Conservation (phyloP, 1,284 basidiomycete species). For the Waitea zeae region DNA sequence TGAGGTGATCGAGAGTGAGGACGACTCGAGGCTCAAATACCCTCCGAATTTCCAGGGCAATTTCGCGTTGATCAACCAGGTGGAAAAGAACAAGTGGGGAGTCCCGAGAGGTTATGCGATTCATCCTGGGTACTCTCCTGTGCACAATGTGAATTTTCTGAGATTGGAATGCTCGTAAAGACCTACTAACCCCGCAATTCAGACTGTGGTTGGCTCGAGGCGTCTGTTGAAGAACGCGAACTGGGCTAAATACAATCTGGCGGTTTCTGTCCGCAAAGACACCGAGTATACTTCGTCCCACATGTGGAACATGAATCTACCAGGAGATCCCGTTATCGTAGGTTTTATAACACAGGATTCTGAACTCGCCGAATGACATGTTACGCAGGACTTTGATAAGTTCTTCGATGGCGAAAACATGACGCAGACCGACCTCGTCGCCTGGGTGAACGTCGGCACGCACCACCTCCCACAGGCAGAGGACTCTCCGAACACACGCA, state of each 20-base stretch:
- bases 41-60: slow-evolving; percentile 34
- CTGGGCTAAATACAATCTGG: slow-evolving; percentile 48
- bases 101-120: slow-evolving; percentile 36
- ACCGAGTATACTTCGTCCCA: slow-evolving; percentile 35
- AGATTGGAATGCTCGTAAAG: too few relatives aligned
- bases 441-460: slow-evolving; percentile 49
- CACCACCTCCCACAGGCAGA: slow-evolving; percentile 44
- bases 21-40: slow-evolving; percentile 35
- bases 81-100: slow-evolving; percentile 36
- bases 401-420: slow-evolving; percentile 48
- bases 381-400: slow-evolving; percentile 31
- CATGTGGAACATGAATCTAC: slow-evolving; percentile 47
- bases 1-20: slow-evolving; percentile 32
- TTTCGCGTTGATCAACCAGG: slow-evolving; percentile 43
- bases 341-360: background rate
- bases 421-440: slow-evolving; percentile 41
- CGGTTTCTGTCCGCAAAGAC: slow-evolving; percentile 39
- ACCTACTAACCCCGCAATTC: slow-evolving; percentile 6
- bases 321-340: slow-evolving; percentile 32
- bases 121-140: slow-evolving; percentile 33
- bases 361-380: background rate
- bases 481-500: slow-evolving; percentile 42
- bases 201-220: slow-evolving; percentile 42
- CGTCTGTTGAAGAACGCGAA: slow-evolving; percentile 40
- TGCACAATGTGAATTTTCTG: slow-evolving; percentile 24